Evolutionary conservation across 2,329 filamentous ascomycete species (phyloP).

Genomic region (Chaetomium olivaceum): DNA sequence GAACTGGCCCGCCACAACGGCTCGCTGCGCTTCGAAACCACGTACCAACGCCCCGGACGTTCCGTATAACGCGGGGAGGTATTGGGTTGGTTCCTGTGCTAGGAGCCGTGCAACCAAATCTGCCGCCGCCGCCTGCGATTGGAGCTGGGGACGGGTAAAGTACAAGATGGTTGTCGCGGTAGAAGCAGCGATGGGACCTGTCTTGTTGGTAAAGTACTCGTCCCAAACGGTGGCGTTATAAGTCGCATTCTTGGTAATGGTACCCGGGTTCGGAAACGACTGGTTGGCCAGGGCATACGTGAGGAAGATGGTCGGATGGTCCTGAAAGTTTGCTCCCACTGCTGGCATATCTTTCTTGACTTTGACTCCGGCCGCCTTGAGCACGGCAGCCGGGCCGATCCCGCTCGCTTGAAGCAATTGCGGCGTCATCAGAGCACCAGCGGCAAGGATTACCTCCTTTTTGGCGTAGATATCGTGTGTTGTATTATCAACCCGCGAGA

Average conservation of each 20-base stretch:
- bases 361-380: conserved; percentile 43
- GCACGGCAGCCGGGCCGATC: conserved; percentile 43
- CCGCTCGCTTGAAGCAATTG: conserved; percentile 54
- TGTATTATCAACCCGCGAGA: conserved; percentile 38
- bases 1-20: conserved; percentile 35
- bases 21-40: conserved; percentile 42
- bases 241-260: conserved; percentile 3
- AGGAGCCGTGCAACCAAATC: neutral
- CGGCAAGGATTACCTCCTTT: conserved; percentile 46
- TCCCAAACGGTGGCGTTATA: conserved; percentile 16
- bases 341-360: conserved; percentile 48
- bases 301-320: conserved; percentile 37
- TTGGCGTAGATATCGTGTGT: conserved; percentile 17
- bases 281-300: too few relatives aligned
- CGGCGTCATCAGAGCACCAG: conserved; percentile 45
- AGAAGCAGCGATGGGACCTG: conserved; percentile 18
- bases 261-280: conserved; percentile 18
- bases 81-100: neutral
- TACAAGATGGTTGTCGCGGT: neutral
- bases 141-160: conserved; percentile 14
- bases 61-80: conserved; percentile 36
- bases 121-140: neutral
- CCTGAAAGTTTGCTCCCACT: conserved; percentile 51
- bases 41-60: conserved; percentile 10
- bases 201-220: conserved; percentile 21